Evolutionary conservation across 148 eudicot species (phyloP).

Genomic region (Drosera capensis): DNA sequence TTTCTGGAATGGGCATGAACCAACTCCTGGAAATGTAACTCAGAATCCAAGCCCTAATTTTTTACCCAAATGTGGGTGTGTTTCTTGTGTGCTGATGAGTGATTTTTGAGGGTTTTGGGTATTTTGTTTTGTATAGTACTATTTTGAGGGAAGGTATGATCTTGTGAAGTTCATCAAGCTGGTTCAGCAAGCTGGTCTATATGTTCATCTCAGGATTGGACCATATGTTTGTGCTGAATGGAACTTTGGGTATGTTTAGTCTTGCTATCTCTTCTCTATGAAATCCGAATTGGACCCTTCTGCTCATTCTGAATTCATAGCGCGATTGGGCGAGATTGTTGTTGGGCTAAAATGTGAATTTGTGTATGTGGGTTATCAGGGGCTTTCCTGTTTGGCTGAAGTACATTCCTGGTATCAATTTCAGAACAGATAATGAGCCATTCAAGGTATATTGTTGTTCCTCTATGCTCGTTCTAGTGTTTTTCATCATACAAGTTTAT

Average conservation of each 20-base stretch:
- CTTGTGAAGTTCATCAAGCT: slow-evolving; percentile 74
- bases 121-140: slow-evolving; percentile 29
- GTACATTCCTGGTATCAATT: slow-evolving; percentile 74
- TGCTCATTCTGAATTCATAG: no score
- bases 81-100: neutral
- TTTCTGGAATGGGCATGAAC: slow-evolving; percentile 97
- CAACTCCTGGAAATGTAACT: slow-evolving; percentile 64
- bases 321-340: no score
- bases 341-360: no score
- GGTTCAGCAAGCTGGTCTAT: slow-evolving; percentile 64
- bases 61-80: neutral
- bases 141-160: slow-evolving; percentile 83
- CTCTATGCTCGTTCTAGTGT: neutral
- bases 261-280: neutral
- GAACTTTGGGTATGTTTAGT: slow-evolving; percentile 68
- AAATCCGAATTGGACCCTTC: neutral
- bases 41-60: neutral
- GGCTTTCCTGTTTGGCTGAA: slow-evolving; percentile 96
- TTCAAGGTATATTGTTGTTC: slow-evolving; percentile 49
- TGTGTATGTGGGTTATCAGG: slow-evolving; percentile 20
- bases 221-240: slow-evolving; percentile 97
- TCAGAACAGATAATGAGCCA: slow-evolving; percentile 80
- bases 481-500: neutral
- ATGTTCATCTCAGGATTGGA: slow-evolving; percentile 81
- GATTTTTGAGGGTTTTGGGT: slow-evolving; percentile 1